phyloP scores from a whole-genome alignment of 805 yeast genomes.

The Saccharomycopsis schoenii region DNA sequence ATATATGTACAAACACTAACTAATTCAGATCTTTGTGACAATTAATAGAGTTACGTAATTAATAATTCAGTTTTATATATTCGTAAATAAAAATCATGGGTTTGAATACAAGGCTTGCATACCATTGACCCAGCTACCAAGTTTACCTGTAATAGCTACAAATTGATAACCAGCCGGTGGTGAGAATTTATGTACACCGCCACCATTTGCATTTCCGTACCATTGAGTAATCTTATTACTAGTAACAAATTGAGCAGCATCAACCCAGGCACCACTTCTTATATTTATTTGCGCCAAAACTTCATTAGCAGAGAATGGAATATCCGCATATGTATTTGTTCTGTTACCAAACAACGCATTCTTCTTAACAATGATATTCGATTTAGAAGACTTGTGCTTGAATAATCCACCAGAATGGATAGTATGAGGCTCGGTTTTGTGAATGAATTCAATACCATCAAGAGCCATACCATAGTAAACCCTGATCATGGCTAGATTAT shows the following conservation, averaged over 20 bases:
- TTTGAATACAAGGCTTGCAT: constrained; percentile 34
- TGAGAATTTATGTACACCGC: constrained; percentile 44
- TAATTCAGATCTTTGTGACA: background rate
- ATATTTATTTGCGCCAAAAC: constrained; percentile 47
- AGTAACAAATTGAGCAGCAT: constrained; percentile 70
- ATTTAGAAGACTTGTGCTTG: background rate
- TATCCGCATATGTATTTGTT: constrained; percentile 44
- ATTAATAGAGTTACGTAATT: background rate
- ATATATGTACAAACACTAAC: background rate
- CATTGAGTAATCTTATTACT: constrained; percentile 38
- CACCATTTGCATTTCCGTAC: constrained; percentile 66
- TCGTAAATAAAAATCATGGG: background rate
- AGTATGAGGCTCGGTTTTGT: constrained; percentile 14
- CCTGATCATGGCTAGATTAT: constrained; percentile 40
- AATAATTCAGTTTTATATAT: background rate
- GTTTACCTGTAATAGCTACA: constrained; percentile 64
- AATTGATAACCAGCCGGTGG: constrained; percentile 45
- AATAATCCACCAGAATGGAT: background rate
- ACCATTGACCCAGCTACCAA: constrained; percentile 55
- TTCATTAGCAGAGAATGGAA: constrained; percentile 50
- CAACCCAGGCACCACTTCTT: constrained; percentile 82
- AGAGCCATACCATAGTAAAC: constrained; percentile 69
- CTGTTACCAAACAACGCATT: constrained; percentile 3
- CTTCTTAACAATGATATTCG: background rate
- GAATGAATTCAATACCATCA: constrained; percentile 58